Percentiles rank a stretch among this genome's conserved stretches.
Conservation (phyloP, 352 stramenopile species). For the Peronospora destructor region DNA sequence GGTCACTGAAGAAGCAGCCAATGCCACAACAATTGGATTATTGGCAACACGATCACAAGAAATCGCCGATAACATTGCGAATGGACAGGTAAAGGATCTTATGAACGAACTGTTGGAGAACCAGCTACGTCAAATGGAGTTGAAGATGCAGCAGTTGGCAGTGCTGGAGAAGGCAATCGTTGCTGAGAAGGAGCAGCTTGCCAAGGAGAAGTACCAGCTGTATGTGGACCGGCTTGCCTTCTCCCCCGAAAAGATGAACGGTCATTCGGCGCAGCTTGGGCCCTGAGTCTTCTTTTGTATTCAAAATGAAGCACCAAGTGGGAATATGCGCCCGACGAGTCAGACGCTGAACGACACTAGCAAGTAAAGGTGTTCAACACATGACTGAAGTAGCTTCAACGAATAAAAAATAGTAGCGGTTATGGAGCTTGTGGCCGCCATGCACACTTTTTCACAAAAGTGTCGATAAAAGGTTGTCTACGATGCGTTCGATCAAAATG, state of each 20-base stretch:
- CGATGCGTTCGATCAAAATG: too few species aligned
- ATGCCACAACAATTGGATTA: slow-evolving; percentile 52
- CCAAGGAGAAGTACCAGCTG: slow-evolving; percentile 57
- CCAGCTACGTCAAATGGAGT: slow-evolving; percentile 66
- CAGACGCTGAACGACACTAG: too few species aligned
- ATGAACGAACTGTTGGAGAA: slow-evolving; percentile 62
- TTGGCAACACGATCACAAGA: slow-evolving; percentile 45
- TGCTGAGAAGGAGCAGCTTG: slow-evolving; percentile 53
- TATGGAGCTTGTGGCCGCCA: too few species aligned
- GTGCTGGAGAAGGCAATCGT: slow-evolving; percentile 47
- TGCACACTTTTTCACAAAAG: too few species aligned
- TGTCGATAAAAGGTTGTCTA: too few species aligned
- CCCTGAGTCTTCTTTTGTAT: background rate
- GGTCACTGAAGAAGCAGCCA: slow-evolving; percentile 55
- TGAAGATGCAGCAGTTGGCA: slow-evolving; percentile 67
- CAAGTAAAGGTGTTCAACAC: too few species aligned
- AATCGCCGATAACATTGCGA: slow-evolving; percentile 37
- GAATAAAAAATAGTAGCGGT: too few species aligned
- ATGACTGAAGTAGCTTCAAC: too few species aligned
- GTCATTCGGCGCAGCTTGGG: slow-evolving; percentile 4
- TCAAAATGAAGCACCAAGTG: too few species aligned
- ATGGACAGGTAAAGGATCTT: slow-evolving; percentile 40
- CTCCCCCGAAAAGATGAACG: slow-evolving; percentile 41
- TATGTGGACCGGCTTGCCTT: slow-evolving; percentile 70
- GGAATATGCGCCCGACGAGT: too few species aligned